These are phyloP conservation scores for Leptographium galeiforme DNA, from an alignment of 2,329 filamentous ascomycete genomes.

Conservation along the genomic window DNA sequence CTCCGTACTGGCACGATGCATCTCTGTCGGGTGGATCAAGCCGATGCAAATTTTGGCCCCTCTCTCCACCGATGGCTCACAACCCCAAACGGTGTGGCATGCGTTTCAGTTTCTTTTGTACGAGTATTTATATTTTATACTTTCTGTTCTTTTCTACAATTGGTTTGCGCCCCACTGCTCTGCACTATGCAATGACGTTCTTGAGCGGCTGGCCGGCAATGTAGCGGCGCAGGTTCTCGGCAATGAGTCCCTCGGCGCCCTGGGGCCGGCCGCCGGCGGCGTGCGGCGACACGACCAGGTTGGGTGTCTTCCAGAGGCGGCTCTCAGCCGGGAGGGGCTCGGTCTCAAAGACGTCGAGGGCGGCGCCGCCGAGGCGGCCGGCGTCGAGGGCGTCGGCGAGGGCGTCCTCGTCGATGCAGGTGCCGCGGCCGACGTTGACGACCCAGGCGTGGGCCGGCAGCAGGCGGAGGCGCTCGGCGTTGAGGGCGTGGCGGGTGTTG, in stretches of 20 bases:
- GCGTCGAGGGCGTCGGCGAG: slow-evolving; percentile 29
- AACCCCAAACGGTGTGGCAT: no score
- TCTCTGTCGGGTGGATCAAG: no score
- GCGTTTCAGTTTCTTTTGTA: no score
- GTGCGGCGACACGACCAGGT: slow-evolving; percentile 13
- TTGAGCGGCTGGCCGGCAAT: slow-evolving; percentile 44
- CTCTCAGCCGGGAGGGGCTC: slow-evolving; percentile 28
- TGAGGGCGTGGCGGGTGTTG: slow-evolving; percentile 25
- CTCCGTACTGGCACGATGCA: no score
- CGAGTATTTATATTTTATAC: no score
- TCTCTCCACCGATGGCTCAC: no score
- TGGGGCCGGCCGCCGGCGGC: slow-evolving; percentile 47
- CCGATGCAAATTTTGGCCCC: no score
- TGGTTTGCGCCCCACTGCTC: neutral
- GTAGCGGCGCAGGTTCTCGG: slow-evolving; percentile 46
- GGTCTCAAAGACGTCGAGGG: slow-evolving; percentile 32
- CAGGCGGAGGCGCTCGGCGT: slow-evolving; percentile 22
- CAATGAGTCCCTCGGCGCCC: slow-evolving; percentile 44
- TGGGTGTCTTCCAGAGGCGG: slow-evolving; percentile 14
- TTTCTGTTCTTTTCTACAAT: neutral
- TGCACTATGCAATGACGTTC: slow-evolving; percentile 25
- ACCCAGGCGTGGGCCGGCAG: slow-evolving; percentile 25
- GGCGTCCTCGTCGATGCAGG: slow-evolving; percentile 34
- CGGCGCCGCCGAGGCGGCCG: slow-evolving; percentile 31
- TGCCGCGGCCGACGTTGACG: slow-evolving; percentile 36